Percentiles rank a stretch among this genome's conserved stretches.
Conservation (phyloP, 202 grass and related monocot species). For the Digitaria exilis region DNA sequence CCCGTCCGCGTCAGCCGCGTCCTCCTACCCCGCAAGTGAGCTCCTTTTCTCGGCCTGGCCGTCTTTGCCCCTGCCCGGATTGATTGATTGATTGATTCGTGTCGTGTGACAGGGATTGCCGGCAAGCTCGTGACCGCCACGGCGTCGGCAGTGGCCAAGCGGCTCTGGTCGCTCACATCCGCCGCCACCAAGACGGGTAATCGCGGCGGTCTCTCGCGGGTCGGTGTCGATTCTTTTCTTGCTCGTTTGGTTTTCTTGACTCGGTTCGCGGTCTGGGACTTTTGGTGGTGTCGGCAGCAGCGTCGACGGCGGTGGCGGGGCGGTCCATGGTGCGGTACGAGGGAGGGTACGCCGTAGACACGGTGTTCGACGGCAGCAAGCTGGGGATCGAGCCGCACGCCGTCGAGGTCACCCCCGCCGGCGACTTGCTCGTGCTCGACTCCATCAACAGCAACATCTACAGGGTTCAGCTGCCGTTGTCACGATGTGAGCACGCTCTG, state of each 20-base stretch:
- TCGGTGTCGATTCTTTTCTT: neutral
- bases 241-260: constrained; percentile 7
- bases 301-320: constrained; percentile 37
- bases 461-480: constrained; percentile 76
- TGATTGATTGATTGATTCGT: neutral
- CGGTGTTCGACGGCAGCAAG: constrained; percentile 96
- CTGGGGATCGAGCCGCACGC: constrained; percentile 92
- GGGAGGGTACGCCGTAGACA: constrained; percentile 89
- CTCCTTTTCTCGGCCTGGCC: constrained; percentile 4
- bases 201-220: neutral
- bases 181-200: constrained; percentile 69
- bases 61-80: neutral
- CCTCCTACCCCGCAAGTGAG: constrained; percentile 76
- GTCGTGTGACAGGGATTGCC: constrained; percentile 50
- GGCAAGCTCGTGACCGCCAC: constrained; percentile 63
- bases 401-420: constrained; percentile 76
- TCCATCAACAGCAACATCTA: constrained; percentile 98
- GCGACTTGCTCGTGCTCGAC: constrained; percentile 89
- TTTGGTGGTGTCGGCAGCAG: constrained; percentile 22
- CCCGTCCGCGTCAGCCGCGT: constrained; percentile 47
- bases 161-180: constrained; percentile 91
- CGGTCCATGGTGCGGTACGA: constrained; percentile 85
- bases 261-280: neutral
- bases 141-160: constrained; percentile 64
- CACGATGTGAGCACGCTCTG: constrained; percentile 74